Evolutionary conservation across 75 land plant species (phyloP).

Genomic region (Picea glauca): DNA sequence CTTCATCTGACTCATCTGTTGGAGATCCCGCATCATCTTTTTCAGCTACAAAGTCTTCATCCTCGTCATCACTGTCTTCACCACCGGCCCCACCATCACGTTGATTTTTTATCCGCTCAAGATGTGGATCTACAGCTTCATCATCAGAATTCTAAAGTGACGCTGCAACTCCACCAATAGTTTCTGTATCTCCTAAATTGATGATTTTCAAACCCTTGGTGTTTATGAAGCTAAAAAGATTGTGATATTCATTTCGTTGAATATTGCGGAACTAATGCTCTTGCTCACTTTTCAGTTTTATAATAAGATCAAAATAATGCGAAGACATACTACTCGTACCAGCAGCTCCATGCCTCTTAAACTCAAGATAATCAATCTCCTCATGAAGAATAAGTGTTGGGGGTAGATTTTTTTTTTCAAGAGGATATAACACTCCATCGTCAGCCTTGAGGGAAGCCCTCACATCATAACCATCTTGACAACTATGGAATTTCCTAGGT

Average conservation of each 20-base stretch:
- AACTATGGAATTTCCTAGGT: too few relatives aligned
- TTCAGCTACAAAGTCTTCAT: too few relatives aligned
- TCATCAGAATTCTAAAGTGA: conserved; percentile 10
- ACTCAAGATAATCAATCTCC: conserved; percentile 32
- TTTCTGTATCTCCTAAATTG: too few relatives aligned
- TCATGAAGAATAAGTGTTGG: too few relatives aligned
- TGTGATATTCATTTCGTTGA: too few relatives aligned
- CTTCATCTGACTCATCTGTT: conserved; percentile 92
- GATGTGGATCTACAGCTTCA: conserved; percentile 80
- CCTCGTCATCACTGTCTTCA: conserved; percentile 83
- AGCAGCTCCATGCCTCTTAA: conserved; percentile 88
- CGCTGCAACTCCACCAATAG: too few relatives aligned
- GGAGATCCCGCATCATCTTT: conserved; percentile 57
- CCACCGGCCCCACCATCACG: conserved; percentile 50
- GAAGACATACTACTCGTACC: conserved; percentile 64
- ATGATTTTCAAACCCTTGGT: conserved; percentile 57
- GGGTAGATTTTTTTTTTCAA: too few relatives aligned
- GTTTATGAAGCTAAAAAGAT: conserved; percentile 69
- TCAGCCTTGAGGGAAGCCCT: too few relatives aligned
- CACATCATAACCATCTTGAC: too few relatives aligned
- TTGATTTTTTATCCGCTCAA: conserved; percentile 57
- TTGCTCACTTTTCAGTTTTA: too few relatives aligned
- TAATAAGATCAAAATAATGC: conserved; percentile 78
- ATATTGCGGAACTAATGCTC: too few relatives aligned
- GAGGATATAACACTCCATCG: too few relatives aligned